Evolutionary conservation across 2,329 filamentous ascomycete genomes (phyloP).

Genomic region (Pseudogymnoascus sp.): DNA sequence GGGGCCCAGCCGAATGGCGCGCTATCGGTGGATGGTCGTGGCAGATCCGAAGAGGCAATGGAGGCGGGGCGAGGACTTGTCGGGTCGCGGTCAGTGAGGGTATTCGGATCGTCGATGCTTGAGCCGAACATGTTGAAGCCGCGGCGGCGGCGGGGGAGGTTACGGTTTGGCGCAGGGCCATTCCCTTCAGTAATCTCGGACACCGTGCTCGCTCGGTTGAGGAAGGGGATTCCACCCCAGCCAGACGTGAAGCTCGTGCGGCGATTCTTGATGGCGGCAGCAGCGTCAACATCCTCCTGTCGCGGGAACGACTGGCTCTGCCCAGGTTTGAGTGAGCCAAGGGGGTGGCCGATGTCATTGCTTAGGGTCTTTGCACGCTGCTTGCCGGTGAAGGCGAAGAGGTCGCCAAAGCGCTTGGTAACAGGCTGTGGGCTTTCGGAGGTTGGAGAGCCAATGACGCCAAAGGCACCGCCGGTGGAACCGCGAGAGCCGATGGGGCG

Average conservation of each 20-base stretch:
- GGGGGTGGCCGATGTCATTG: constrained; percentile 48
- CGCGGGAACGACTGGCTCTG: constrained; percentile 74
- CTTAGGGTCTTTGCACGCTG: constrained; percentile 52
- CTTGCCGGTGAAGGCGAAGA: constrained; percentile 55
- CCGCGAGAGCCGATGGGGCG: constrained; percentile 16
- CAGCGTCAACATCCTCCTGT: constrained; percentile 48
- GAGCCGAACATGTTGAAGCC: constrained; percentile 40
- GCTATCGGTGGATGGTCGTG: constrained; percentile 71
- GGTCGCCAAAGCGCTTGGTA: constrained; percentile 38
- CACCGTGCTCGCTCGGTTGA: constrained; percentile 25
- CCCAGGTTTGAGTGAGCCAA: constrained; percentile 61
- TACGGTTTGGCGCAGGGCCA: constrained; percentile 25
- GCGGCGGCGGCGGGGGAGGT: constrained; percentile 17
- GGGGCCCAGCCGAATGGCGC: constrained; percentile 63
- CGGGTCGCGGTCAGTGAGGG: constrained; percentile 44
- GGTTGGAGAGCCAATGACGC: constrained; percentile 24
- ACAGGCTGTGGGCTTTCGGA: constrained; percentile 38
- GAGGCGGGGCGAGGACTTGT: constrained; percentile 59
- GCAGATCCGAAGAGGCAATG: constrained; percentile 61
- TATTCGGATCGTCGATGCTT: constrained; percentile 35
- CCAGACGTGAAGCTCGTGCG: constrained; percentile 48
- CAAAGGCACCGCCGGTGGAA: constrained; percentile 23
- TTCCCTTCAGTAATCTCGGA: constrained; percentile 24
- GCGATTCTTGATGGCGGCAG: constrained; percentile 40
- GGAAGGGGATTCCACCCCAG: constrained; percentile 38